Evolutionary conservation across 2,329 filamentous ascomycete species (phyloP), one percentile per base, ranked within the genome.

Genomic region (Colletotrichum incanum): DNA sequence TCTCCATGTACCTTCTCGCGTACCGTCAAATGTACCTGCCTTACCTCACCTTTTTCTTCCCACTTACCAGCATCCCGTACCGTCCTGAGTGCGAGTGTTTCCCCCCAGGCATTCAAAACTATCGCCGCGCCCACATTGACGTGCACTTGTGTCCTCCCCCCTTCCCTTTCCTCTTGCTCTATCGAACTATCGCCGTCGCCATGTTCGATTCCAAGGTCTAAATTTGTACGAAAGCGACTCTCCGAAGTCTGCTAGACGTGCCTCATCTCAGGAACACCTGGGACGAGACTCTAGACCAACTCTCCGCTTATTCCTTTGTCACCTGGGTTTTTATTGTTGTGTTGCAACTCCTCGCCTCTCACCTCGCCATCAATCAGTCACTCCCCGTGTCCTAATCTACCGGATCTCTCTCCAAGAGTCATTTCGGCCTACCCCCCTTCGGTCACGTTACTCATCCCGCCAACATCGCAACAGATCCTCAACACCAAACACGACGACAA

Each of bases 141-240:
- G 71, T 77, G 61, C 63, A 72, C 75, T 76, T 77, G 75, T 74
- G 77, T 76, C 76, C 74, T 78, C 79, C 76, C 77, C 74, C 76
- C 76, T 81, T 82, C 82, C 82, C 80, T 80, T 79, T 78, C 76
- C 76, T 72, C 65, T 68, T 63, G 69, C 64, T 72, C 78, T 79
- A 85, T 85, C 86, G 84, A 88, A 86, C 85, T 82, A 85, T 80
- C 78, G 81, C 82, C 81, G 82, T 80, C 84, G 84, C 84, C 80
- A 89, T 90, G 86, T 87, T 87, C 85, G 85, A 84, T 81, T 85
- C 78, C 79, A 82, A 82, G 83, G 83, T 88, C 80, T 89, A 85
- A 84, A 85, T 75, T 77, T 80, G 67, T 80, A 81, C 79, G 76
- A 83, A 84, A 85, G 84, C 87, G 86, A 86, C 86, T 87, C 82